Base-by-base conservation (phyloP, 768 basidiomycete species). In the Suillus hirtellus region DNA sequence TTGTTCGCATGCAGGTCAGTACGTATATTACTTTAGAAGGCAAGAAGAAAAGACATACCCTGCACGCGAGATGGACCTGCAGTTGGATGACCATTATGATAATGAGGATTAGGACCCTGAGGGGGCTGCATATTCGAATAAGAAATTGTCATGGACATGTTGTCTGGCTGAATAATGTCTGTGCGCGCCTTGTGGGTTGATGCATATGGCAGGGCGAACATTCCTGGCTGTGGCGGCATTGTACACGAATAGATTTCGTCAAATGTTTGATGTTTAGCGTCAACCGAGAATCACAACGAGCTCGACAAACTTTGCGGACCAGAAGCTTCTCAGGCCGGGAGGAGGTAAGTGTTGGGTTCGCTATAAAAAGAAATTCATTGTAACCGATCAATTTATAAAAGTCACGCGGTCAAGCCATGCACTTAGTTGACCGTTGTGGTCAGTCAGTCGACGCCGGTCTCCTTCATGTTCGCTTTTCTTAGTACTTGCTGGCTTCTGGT, bases 191-290 rank as follows among this genome's bases (percentile, higher is more conserved):
- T 79, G 72, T 79, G 81, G 15, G 76, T 78, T 58, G 84, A 78
- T 37, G 81, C 77, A 71, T 85, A 85, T 17, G 87, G 83, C 17
- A 89, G 73, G 3, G 86, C 78, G 69, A 90, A 90, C 65, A 89
- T 77, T 60, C 89, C 89, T 66, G 84, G 86, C 65, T 89, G 87
- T 52, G 89, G 89, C 56, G 88, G 88, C 86, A 89, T 89, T 69
- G 61, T 59, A 19, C 34, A 17, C 35, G 43, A 19, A 49, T 12
- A 17, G 19, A 61, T 53, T 37, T 31, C n/a, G 1, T 1, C 21
- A n/a, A 56, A 2, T 24, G 9, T 24, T 21, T 44, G n/a, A 50
- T 60, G 24, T 49, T n/a, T 7, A 31, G 59, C 3, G 21, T n/a
- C 5, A n/a, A 55, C 21, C 15, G 2, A 17, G 10, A n/a, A 38